Conservation (phyloP, 2,329 filamentous ascomycete species). For the Sporothrix dimorphospora region DNA sequence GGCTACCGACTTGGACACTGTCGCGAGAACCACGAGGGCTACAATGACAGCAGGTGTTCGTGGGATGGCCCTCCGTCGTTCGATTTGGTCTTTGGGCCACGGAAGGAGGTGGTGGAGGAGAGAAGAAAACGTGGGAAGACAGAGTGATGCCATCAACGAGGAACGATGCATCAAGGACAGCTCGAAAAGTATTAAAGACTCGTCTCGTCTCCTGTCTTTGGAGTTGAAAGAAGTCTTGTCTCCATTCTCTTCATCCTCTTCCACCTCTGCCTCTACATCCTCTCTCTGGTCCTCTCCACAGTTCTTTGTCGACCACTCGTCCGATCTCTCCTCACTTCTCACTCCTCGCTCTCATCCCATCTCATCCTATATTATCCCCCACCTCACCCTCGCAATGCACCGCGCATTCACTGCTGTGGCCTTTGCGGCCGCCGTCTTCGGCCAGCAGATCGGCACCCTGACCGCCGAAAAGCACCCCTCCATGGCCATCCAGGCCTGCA, state of each 20-base stretch:
- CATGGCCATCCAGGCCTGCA: slow-evolving; percentile 56
- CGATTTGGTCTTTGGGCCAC: neutral
- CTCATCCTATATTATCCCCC: neutral
- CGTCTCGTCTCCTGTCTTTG: neutral
- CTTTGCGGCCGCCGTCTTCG: slow-evolving; percentile 31
- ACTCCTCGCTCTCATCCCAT: neutral
- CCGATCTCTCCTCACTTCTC: too few species aligned
- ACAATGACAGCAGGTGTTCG: neutral
- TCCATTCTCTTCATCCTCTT: neutral
- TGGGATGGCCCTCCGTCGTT: neutral
- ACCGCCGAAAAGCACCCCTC: slow-evolving; percentile 55
- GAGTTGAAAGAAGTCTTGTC: neutral
- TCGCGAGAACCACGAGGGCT: neutral
- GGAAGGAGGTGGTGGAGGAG: neutral
- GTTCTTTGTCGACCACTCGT: too few species aligned
- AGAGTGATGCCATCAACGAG: neutral
- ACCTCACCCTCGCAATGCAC: neutral
- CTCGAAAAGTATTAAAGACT: slow-evolving; percentile 3
- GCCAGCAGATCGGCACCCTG: slow-evolving; percentile 53
- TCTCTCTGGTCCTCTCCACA: neutral
- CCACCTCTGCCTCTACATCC: neutral
- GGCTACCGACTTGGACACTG: neutral
- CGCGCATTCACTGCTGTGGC: neutral
- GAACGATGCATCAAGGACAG: neutral
- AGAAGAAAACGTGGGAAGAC: neutral